Evolutionary conservation across 2,329 filamentous ascomycete species (phyloP).

Genomic region (Sclerotinia subarctica): DNA sequence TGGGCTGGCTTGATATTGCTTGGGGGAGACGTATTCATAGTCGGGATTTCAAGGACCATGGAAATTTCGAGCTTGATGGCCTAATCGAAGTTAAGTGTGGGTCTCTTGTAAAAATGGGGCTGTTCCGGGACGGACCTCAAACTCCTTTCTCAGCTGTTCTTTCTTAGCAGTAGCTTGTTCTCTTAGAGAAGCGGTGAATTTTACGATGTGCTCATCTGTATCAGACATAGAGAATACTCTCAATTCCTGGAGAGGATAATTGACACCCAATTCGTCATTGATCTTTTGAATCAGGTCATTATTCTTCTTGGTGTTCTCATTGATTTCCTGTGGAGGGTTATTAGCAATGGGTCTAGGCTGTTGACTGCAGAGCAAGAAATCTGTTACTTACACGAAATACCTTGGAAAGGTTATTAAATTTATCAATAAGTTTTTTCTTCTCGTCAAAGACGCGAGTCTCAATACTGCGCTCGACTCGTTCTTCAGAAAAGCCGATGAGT

Average conservation of each 20-base stretch:
- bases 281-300: background rate
- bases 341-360: background rate
- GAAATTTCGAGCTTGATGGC: background rate
- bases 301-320: background rate
- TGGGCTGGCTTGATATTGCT: background rate
- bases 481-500: background rate
- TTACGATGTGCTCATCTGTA: background rate
- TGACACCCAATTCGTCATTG: background rate
- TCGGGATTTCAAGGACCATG: background rate
- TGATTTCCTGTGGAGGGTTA: background rate
- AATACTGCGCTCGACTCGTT: background rate
- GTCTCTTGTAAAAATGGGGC: background rate
- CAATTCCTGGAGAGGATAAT: background rate
- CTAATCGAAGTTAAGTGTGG: background rate
- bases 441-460: background rate
- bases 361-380: no score
- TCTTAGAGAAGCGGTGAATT: background rate
- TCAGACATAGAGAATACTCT: background rate
- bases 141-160: background rate
- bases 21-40: background rate
- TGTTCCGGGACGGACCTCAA: background rate
- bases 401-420: background rate
- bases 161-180: background rate
- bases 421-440: no score
- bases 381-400: background rate